Evolutionary conservation across 2,329 filamentous ascomycete genomes (phyloP).

Genomic region (Neonectria magnoliae): DNA sequence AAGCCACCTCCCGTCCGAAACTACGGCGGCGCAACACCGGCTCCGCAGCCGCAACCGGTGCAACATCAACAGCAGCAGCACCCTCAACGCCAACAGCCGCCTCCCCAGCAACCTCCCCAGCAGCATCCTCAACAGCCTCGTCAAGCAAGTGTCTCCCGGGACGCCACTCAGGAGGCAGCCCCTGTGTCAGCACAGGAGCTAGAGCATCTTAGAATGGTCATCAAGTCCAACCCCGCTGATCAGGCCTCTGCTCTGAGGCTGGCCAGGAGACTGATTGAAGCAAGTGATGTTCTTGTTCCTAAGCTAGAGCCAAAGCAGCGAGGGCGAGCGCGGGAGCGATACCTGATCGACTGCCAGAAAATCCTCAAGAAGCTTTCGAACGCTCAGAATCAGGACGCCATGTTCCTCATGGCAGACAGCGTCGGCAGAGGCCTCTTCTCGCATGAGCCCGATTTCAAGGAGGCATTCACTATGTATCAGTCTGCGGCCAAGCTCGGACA

Average conservation of each 20-base stretch:
- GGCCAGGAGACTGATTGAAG: conserved; percentile 87
- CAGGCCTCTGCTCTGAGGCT: conserved; percentile 76
- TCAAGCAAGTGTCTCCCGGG: conserved; percentile 33
- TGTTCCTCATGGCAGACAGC: conserved; percentile 93
- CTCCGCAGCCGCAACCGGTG: conserved; percentile 40
- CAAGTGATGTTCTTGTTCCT: conserved; percentile 77
- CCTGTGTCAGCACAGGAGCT: conserved; percentile 82
- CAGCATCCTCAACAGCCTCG: conserved; percentile 45
- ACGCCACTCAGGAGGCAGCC: conserved; percentile 44
- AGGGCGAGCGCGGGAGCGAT: conserved; percentile 82
- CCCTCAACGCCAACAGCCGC: conserved; percentile 45
- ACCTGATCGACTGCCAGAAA: conserved; percentile 87
- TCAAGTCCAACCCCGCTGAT: conserved; percentile 78
- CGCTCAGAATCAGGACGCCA: conserved; percentile 80
- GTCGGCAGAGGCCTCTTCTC: conserved; percentile 85
- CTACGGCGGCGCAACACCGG: conserved; percentile 60
- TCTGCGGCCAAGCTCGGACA: conserved; percentile 92
- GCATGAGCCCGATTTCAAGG: conserved; percentile 83
- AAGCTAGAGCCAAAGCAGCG: conserved; percentile 75
- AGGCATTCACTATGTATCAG: conserved; percentile 93
- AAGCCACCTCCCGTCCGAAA: conserved; percentile 69
- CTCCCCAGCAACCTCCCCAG: conserved; percentile 43
- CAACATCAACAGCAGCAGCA: conserved; percentile 41
- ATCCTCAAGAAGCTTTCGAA: conserved; percentile 87
- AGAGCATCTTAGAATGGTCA: conserved; percentile 74